phyloP scores from a whole-genome alignment of 371 early-diverging fungal species.

The Mucor plumbeus region DNA sequence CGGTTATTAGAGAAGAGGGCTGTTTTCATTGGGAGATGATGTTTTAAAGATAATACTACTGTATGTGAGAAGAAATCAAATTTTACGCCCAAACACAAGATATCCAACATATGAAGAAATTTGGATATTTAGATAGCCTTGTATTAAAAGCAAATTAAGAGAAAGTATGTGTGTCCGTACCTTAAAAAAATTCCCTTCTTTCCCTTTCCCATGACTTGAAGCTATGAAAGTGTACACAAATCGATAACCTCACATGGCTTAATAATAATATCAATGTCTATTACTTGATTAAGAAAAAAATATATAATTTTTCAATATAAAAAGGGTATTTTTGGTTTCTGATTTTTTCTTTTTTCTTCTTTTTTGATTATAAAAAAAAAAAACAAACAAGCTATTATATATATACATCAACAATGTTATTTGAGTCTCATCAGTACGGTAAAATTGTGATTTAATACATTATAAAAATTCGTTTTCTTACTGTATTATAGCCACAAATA shows the following conservation, averaged over 20 bases:
- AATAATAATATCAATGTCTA: conserved; percentile 8
- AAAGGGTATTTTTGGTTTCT: not conserved
- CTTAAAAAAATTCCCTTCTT: not conserved
- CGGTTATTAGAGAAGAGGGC: conserved; percentile 9
- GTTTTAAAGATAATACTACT: conserved; percentile 7
- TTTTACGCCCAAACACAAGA: not conserved
- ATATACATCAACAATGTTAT: conserved; percentile 17
- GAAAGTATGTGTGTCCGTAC: conserved; percentile 5
- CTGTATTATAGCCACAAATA: conserved; percentile 6
- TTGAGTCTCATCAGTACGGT: conserved; percentile 28
- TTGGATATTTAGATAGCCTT: not conserved
- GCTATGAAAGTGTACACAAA: conserved; percentile 20
- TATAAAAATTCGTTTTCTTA: not conserved
- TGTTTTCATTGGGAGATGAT: conserved; percentile 6
- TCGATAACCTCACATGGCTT: conserved; percentile 30
- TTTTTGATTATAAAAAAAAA: not conserved
- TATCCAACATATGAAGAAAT: too few species aligned
- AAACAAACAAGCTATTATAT: not conserved
- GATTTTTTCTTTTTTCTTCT: conserved; percentile 2
- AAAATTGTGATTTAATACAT: conserved; percentile 3
- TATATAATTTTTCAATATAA: conserved; percentile 7
- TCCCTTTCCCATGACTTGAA: conserved; percentile 16
- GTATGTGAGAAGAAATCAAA: not conserved
- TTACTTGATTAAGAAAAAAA: conserved; percentile 9
- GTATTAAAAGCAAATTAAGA: not conserved